Conservation (phyloP, 2,329 filamentous ascomycete species). For the Sarocladiaceae sp. region DNA sequence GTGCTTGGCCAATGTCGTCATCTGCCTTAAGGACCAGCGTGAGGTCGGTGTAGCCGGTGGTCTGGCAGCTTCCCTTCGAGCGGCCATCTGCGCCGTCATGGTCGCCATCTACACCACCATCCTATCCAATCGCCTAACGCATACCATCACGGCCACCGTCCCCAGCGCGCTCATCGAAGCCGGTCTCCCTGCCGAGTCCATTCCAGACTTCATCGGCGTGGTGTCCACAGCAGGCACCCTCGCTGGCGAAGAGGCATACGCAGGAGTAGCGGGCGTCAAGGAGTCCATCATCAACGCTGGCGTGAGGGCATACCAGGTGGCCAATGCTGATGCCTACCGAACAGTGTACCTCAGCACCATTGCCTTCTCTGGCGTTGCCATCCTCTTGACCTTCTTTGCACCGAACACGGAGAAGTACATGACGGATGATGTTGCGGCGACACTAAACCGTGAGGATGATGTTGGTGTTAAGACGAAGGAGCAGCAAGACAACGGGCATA, state of each 20-base stretch:
- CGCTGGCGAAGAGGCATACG: conserved; percentile 8
- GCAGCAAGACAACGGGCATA: no score
- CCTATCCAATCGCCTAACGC: conserved; percentile 20
- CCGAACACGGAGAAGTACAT: conserved; percentile 14
- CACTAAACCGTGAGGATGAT: no score
- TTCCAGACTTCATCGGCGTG: conserved; percentile 19
- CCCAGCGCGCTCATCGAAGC: conserved; percentile 22
- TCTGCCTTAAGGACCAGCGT: conserved; percentile 13
- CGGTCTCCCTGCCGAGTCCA: conserved; percentile 20
- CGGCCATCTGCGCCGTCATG: conserved; percentile 17
- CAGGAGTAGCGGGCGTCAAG: conserved; percentile 20
- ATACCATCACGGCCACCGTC: conserved; percentile 17
- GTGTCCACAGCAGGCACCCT: not conserved
- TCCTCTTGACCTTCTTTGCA: conserved; percentile 13
- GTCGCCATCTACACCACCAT: conserved; percentile 24
- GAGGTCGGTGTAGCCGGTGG: conserved; percentile 24
- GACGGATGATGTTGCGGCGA: conserved; percentile 12
- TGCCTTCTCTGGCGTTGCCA: conserved; percentile 21
- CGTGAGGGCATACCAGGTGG: conserved; percentile 21
- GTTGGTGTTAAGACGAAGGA: no score
- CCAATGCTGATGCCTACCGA: conserved; percentile 22
- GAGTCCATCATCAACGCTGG: conserved; percentile 21
- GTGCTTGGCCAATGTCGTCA: conserved; percentile 19
- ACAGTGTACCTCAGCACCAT: conserved; percentile 25
- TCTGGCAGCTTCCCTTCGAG: conserved; percentile 20